Evolutionary conservation across 1,139 yeast genomes (phyloP).

Genomic region (Kluyveromyces sp.): DNA sequence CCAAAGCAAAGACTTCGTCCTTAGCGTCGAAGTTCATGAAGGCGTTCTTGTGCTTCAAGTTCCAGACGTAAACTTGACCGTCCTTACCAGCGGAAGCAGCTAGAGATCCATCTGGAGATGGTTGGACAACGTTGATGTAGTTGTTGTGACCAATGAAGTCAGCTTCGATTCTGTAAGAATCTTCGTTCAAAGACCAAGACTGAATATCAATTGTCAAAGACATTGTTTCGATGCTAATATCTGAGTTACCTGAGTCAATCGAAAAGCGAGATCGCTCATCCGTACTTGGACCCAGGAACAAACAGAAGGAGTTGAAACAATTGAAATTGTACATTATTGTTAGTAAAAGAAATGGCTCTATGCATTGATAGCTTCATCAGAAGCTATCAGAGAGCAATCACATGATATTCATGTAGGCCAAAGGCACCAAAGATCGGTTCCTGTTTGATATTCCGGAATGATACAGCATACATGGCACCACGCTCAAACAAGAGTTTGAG

Average conservation of each 20-base stretch:
- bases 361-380: no score
- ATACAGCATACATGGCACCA: background rate
- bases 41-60: slow-evolving; percentile 80
- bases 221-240: no score
- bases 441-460: no score
- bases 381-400: no score
- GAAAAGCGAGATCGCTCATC: no score
- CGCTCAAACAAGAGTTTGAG: slow-evolving; percentile 2
- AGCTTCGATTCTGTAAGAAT: slow-evolving; percentile 80
- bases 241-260: no score
- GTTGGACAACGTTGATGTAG: slow-evolving; percentile 94
- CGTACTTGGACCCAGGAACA: no score
- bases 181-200: slow-evolving; percentile 80
- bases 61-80: slow-evolving; percentile 98
- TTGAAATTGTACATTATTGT: slow-evolving; percentile 10
- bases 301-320: no score
- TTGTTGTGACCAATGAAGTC: slow-evolving; percentile 99
- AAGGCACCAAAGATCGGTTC: no score
- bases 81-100: slow-evolving; percentile 99
- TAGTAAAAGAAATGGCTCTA: slow-evolving; percentile 7
- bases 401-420: no score
- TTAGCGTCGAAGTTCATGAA: slow-evolving; percentile 93
- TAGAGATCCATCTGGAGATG: slow-evolving; percentile 99
- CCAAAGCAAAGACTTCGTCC: slow-evolving; percentile 96
- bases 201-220: slow-evolving; percentile 23